A percentile compares a stretch with the other conserved stretches of the same genome.
Conservation (phyloP, 805 yeast species). For the Tetrapisispora phaffii region DNA sequence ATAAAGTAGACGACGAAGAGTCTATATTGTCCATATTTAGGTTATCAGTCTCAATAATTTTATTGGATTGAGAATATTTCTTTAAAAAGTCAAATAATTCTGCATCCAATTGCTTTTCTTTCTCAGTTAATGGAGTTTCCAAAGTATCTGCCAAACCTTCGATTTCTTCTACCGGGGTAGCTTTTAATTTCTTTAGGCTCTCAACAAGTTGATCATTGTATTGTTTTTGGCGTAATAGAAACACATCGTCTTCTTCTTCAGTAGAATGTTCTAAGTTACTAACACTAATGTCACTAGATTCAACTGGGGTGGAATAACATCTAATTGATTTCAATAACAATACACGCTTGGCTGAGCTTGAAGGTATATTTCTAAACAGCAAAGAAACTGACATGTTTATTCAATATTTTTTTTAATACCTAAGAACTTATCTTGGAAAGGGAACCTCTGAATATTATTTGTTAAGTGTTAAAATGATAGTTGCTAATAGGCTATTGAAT, state of each 20-base stretch:
- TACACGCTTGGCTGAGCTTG: not conserved
- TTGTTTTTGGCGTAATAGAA: constrained; percentile 20
- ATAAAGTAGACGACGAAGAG: not conserved
- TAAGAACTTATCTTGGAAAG: no score
- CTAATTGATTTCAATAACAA: not conserved
- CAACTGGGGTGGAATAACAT: not conserved
- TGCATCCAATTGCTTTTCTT: constrained; percentile 26
- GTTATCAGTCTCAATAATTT: constrained; percentile 11
- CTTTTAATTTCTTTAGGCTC: constrained; percentile 11
- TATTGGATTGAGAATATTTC: constrained; percentile 18
- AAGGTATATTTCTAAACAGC: not conserved
- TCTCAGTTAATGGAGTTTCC: constrained; percentile 12
- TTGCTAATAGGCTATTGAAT: not conserved
- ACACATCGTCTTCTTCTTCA: constrained; percentile 14
- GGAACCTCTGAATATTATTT: not conserved
- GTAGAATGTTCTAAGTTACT: constrained; percentile 1
- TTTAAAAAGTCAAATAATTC: constrained; percentile 22
- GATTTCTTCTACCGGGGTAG: constrained; percentile 14
- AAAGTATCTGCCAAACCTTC: constrained; percentile 4
- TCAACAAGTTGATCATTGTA: constrained; percentile 19
- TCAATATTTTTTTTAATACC: not conserved
- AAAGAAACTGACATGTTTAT: not conserved
- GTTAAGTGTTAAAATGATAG: no score
- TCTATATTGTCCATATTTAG: not conserved
- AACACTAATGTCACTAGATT: not conserved